Percentiles rank a stretch among this genome's conserved stretches.
These are phyloP conservation scores for Pseudevernia furfuracea DNA, from an alignment of 495 filamentous ascomycete genomes.

Conservation along the genomic window DNA sequence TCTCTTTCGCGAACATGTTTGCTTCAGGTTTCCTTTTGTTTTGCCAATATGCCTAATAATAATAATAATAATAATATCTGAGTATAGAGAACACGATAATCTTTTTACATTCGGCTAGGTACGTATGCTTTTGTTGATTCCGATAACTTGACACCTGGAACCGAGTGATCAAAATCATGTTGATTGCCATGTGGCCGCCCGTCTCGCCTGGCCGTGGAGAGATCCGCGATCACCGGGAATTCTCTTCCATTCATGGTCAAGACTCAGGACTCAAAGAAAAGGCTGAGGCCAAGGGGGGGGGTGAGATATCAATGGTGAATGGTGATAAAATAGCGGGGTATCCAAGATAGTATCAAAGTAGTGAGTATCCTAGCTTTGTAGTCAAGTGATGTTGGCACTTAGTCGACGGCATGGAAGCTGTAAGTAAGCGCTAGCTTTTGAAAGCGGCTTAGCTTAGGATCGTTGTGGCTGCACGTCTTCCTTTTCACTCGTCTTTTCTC, in stretches of 20 bases:
- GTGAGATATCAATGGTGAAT: too few relatives aligned
- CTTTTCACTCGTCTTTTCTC: not conserved
- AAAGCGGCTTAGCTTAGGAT: not conserved
- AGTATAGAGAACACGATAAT: not conserved
- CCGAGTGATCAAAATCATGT: not conserved
- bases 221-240: not conserved
- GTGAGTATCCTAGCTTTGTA: not conserved
- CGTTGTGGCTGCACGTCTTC: not conserved
- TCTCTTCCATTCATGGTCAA: not conserved
- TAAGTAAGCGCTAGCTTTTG: not conserved
- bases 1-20: not conserved
- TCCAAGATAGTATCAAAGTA: too few relatives aligned
- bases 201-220: not conserved
- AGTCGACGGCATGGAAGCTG: not conserved
- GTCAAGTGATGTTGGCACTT: not conserved
- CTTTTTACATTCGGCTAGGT: not conserved
- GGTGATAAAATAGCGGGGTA: not conserved
- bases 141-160: not conserved
- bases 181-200: not conserved
- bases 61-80: not conserved
- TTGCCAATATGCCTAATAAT: too few relatives aligned
- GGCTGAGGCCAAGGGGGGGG: not conserved
- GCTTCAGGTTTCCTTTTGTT: not conserved
- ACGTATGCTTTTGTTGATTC: not conserved
- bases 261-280: too few relatives aligned